Base-by-base conservation (phyloP, 208 protist species). In the Trypanosoma avium region DNA sequence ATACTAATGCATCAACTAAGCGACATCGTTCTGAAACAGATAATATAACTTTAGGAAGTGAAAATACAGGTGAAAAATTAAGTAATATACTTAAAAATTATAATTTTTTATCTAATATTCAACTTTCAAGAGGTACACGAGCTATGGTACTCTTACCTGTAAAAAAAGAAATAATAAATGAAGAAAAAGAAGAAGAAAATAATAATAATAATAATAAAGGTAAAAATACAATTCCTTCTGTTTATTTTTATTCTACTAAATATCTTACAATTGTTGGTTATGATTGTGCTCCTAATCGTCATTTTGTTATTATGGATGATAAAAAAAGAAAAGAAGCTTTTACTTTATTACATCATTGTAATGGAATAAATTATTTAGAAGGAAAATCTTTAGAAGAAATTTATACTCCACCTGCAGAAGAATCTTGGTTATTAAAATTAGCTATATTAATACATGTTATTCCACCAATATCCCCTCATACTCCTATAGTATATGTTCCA, bases 181-280 rank as follows among this genome's bases (percentile, higher is more conserved):
- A 53, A 17, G 22, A 36, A 21, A 33, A 59, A 15, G 22, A 4
- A 46, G 26, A 30, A 29, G 15, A 33, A 46, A 50, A 38, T 53
- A 61, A 2, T 8, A 29, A 1, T 22, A 2, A 24, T 30, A 33
- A 9, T 12, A 36, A 7, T 13, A 21, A 73, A 52, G 64, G 15
- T 3, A 22, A 30, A 1, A 55, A 56, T 61, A 29, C 12, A 19
- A 12, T 30, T 21, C 26, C 5, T 13, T 17, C 21, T 12, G 12
- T 43, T 9, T 65, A 46, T 42, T 19, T 5, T 4, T 75, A 70
- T 42, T 33, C 10, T 30, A 42, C 70, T 10, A 54, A 35, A 27
- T 45, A 38, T 21, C 64, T 75, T 26, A 92, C 85, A 4, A 55
- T 92, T 35, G 46, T 84, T 17, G 86, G 86, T 32, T 84, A 85